These are phyloP conservation scores for Artemisia tridentata DNA, from an alignment of 129 eudicot species.

Conservation along the genomic window DNA sequence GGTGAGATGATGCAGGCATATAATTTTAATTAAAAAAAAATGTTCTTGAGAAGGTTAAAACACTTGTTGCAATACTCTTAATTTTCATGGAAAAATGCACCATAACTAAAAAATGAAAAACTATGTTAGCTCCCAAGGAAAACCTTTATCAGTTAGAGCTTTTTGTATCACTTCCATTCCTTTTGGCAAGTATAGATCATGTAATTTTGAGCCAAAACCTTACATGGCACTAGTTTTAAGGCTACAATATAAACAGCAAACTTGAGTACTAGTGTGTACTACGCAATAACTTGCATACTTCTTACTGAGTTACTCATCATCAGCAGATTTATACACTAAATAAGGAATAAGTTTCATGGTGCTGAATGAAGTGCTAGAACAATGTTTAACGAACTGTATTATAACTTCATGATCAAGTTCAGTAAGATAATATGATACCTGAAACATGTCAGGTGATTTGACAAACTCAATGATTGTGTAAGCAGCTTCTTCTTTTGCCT, in stretches of 20 bases:
- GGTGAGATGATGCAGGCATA: not conserved
- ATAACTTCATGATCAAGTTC: not conserved
- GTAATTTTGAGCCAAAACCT: not conserved
- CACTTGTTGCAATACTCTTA: not conserved
- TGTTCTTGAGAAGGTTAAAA: not conserved
- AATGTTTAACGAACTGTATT: not conserved
- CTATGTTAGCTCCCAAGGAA: not conserved
- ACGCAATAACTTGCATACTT: not conserved
- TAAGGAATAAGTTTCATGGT: not conserved
- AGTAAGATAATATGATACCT: conserved; percentile 45
- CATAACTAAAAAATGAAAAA: not conserved
- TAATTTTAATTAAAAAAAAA: not conserved
- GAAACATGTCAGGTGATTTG: conserved; percentile 84
- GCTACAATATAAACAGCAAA: not conserved
- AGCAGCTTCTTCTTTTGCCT: conserved; percentile 90
- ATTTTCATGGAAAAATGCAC: not conserved
- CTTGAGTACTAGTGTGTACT: not conserved
- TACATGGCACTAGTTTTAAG: not conserved
- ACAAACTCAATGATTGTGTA: conserved; percentile 67
- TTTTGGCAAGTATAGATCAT: not conserved
- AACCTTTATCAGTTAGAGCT: not conserved
- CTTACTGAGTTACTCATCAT: not conserved
- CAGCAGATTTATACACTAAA: too few relatives aligned
- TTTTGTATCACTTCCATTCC: not conserved
- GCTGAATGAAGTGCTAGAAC: not conserved